Base-by-base conservation (phyloP, 2,329 filamentous ascomycete genomes). In the Lecanoromycetidae sp. region DNA sequence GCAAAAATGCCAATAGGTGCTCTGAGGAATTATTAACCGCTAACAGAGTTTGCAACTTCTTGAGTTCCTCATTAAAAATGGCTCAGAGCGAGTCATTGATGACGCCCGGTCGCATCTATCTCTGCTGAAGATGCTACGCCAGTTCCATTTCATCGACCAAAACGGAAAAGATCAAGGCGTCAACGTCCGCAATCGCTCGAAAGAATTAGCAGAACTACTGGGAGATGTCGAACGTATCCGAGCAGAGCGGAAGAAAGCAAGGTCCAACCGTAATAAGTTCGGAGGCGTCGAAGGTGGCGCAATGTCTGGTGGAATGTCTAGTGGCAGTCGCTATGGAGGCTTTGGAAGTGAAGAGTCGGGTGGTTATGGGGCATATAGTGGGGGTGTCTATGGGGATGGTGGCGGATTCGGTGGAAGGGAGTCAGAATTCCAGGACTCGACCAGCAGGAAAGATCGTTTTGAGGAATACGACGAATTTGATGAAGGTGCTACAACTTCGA, bases 91-190 rank as follows among this genome's bases (percentile, higher is more conserved):
- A 46, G 91, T 98, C 30, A 90, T 98, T 55, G 91, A 98, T 66
- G 91, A 98, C 67, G 91, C 91, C 49, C 80, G 91, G 57, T 88
- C 88, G 49, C 91, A 98, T 64, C 79, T 98, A 52, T 93, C 90
- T 13, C 79, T 96, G 8, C 76, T 98, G 51, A 94, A 95, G 68
- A 98, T 98, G 91, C 77, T 98, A 47, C 85, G 88, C 49, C 91
- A 98, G 64, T 98, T 98, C 67, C 91, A 98, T 68, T 98, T 75
- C 67, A 96, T 98, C 65, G 78, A 98, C 61, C 75, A 78, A 62
- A 96, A 96, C 65, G 91, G 91, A 64, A 98, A 98, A 66, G 91
- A 98, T 62, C 91, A 98, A 66, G 91, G 91, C 52, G 79, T 98
- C 66, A 98, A 98, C 61, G 91, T 98, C 50, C 83, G 91, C 56